Evolutionary conservation across 2,329 filamentous ascomycete genomes (phyloP).

Genomic region (Cryphonectria parasitica): DNA sequence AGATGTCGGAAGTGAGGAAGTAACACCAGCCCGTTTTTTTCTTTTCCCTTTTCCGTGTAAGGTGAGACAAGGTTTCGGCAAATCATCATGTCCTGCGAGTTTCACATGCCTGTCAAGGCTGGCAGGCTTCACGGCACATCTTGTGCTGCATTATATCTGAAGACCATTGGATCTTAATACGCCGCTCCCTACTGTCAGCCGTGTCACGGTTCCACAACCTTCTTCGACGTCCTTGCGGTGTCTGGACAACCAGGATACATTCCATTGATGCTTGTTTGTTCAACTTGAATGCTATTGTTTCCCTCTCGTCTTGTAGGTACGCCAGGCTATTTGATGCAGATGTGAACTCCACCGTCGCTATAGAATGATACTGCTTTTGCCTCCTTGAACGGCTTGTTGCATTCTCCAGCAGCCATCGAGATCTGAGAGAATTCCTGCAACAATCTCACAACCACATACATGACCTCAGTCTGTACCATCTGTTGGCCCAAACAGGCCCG

Average conservation of each 20-base stretch:
- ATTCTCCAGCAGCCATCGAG: background rate
- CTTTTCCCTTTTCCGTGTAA: background rate
- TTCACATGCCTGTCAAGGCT: background rate
- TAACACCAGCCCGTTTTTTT: background rate
- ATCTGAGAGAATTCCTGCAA: slow-evolving; percentile 24
- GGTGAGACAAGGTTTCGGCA: slow-evolving; percentile 12
- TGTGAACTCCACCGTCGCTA: slow-evolving; percentile 22
- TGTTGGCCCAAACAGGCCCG: slow-evolving; percentile 25
- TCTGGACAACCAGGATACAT: background rate
- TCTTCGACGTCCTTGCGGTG: background rate
- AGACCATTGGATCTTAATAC: slow-evolving; percentile 7
- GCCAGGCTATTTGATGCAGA: slow-evolving; percentile 5
- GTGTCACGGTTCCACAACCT: background rate
- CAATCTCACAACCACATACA: slow-evolving; percentile 25
- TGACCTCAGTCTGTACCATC: slow-evolving; percentile 23
- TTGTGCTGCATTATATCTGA: background rate
- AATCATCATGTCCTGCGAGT: background rate
- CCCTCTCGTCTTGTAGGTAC: background rate
- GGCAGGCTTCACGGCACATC: background rate
- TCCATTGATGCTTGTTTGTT: background rate
- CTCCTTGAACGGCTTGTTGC: slow-evolving; percentile 23
- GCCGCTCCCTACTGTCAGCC: slow-evolving; percentile 6
- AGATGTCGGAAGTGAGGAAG: background rate
- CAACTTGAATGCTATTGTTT: background rate
- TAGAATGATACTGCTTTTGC: slow-evolving; percentile 28